Base-by-base conservation (phyloP, 805 yeast genomes). In the Pichia eremophila region DNA sequence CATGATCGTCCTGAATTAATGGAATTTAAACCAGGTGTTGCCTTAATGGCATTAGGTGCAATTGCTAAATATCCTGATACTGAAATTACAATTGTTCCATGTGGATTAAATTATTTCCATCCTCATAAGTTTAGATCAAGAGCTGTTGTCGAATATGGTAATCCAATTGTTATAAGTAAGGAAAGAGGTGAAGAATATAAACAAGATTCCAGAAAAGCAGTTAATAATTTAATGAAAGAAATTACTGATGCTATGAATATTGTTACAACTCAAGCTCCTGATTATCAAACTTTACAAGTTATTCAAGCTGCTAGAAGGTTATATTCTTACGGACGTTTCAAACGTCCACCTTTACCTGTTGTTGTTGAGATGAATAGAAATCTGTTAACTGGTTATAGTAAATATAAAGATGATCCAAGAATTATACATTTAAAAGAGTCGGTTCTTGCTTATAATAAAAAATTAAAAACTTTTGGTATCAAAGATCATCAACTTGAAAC, bases 101-200 rank as follows among this genome's bases (percentile, higher is more conserved):
- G 96, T 62, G 99, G 99, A 18, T 80, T 93, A 87, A 91, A 91
- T 66, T 91, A 91, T 67, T 91, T 91, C 74, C 95, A 88, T 61
- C 90, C 96, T 8, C 95, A 91, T 68, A 89, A 86, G 62, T 91
- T 93, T 68, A 76, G 99, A 63, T 87, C 96, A 3, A 76, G 99
- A 57, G 97, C 96, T 2, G 97, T 91, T 18, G 73, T 91, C 45
- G 99, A 91, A 63, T 91, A 89, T 66, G 98, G 99, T 12, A 74
- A 79, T 41, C 96, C 96, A 5, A 76, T 90, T 45, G 78, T 74
- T 35, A 78, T 93, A 29, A 65, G 78, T 2, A 67, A 69, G 19
- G 76, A 76, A 41, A 71, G 84, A 49, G 88, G 86, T 5, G 73
- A 69, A 17, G 74, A 73, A 56, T 90, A 93, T 61, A 66, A 73